Evolutionary conservation across 352 stramenopile genomes (phyloP).

Genomic region (Phytophthora multivora): DNA sequence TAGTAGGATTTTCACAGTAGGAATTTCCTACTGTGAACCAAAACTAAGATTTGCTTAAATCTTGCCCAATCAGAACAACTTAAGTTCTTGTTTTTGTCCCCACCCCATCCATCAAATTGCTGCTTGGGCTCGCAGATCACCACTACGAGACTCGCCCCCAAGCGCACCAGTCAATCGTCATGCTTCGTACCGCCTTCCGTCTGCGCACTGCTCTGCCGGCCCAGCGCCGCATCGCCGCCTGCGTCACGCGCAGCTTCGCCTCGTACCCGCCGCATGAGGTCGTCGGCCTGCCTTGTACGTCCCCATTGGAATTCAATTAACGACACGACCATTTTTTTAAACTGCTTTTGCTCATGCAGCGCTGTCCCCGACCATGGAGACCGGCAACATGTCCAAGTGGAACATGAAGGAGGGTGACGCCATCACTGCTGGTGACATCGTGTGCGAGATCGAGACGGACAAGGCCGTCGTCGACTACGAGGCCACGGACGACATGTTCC

Average conservation of each 20-base stretch:
- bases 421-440: slow-evolving; percentile 93
- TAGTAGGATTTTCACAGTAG: too few species aligned
- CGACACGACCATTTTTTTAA: slow-evolving; percentile 7
- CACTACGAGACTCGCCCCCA: slow-evolving; percentile 20
- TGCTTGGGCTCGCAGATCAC: slow-evolving; percentile 26
- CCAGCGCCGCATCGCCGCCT: slow-evolving; percentile 42
- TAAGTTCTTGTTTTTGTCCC: slow-evolving; percentile 11
- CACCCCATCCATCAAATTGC: slow-evolving; percentile 25
- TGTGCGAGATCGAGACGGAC: slow-evolving; percentile 99
- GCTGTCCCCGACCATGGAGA: slow-evolving; percentile 98
- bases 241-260: slow-evolving; percentile 54
- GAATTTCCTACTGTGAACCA: too few species aligned
- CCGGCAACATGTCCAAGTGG: slow-evolving; percentile 96
- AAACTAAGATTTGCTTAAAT: slow-evolving; percentile 1
- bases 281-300: slow-evolving; percentile 75
- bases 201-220: slow-evolving; percentile 38
- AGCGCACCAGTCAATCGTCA: slow-evolving; percentile 24
- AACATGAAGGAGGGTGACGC: slow-evolving; percentile 92
- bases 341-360: slow-evolving; percentile 40
- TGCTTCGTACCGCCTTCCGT: slow-evolving; percentile 71
- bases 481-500: slow-evolving; percentile 95
- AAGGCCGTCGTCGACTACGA: slow-evolving; percentile 99
- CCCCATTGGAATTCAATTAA: slow-evolving; percentile 1
- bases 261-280: slow-evolving; percentile 84
- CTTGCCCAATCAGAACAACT: slow-evolving; percentile 3